These are phyloP conservation scores for Psilocybe azurescens DNA, from an alignment of 768 basidiomycete genomes.

Conservation along the genomic window DNA sequence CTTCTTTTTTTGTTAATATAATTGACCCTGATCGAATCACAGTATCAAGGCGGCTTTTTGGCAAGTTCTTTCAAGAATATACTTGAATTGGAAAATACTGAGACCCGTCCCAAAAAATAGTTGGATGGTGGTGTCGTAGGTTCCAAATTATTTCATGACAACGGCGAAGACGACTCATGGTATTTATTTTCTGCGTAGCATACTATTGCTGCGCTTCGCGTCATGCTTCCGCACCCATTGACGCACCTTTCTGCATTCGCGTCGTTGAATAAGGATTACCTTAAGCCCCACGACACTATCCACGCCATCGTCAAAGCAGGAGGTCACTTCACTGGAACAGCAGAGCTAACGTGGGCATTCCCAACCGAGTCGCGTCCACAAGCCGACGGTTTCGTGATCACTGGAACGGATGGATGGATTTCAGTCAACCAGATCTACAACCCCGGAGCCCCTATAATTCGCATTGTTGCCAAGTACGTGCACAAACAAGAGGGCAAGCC, in stretches of 20 bases:
- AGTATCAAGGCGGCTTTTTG: conserved; percentile 86
- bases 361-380: conserved; percentile 49
- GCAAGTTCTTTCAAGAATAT: conserved; percentile 44
- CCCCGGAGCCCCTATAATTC: conserved; percentile 34
- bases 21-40: conserved; percentile 14
- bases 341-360: conserved; percentile 67
- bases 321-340: conserved; percentile 56
- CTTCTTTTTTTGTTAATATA: conserved; percentile 7
- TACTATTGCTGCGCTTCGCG: conserved; percentile 65
- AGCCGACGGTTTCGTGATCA: conserved; percentile 52
- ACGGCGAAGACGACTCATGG: not conserved
- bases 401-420: conserved; percentile 69
- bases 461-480: conserved; percentile 44
- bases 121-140: conserved; percentile 82
- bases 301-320: conserved; percentile 58
- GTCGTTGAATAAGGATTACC: conserved; percentile 71
- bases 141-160: conserved; percentile 18
- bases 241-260: conserved; percentile 67
- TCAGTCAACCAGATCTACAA: conserved; percentile 41
- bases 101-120: conserved; percentile 34
- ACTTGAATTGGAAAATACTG: conserved; percentile 1
- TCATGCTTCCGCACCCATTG: conserved; percentile 58
- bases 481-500: conserved; percentile 41
- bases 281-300: conserved; percentile 84
- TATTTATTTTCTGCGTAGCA: conserved; percentile 47